A percentile compares a stretch with the other conserved stretches of the same genome.
phyloP scores from a whole-genome alignment of 2,329 filamentous ascomycete species.

The Coleophoma crateriformis region DNA sequence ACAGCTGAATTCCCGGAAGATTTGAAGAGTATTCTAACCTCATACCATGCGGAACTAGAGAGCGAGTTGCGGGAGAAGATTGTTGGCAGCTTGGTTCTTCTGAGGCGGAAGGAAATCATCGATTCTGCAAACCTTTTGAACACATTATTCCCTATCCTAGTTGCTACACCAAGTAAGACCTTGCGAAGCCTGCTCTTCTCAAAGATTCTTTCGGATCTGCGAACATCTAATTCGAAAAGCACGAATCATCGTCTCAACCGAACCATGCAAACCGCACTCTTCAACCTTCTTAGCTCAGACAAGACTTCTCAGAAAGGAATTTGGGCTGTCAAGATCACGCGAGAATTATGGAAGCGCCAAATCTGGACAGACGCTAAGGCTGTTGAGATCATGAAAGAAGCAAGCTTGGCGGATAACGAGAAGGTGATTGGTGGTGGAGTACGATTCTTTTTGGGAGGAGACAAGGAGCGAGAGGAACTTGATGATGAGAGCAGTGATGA shows the following conservation, averaged over 20 bases:
- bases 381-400: slow-evolving; percentile 98
- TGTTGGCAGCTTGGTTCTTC: slow-evolving; percentile 79
- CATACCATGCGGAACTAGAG: slow-evolving; percentile 79
- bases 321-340: slow-evolving; percentile 93
- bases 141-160: slow-evolving; percentile 88
- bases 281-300: slow-evolving; percentile 85
- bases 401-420: slow-evolving; percentile 80
- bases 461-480: slow-evolving; percentile 90
- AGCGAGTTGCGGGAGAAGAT: slow-evolving; percentile 89
- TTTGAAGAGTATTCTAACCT: slow-evolving; percentile 71
- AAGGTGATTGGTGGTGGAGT: slow-evolving; percentile 87
- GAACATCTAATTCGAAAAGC: slow-evolving; percentile 78
- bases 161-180: slow-evolving; percentile 87
- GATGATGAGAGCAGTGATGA: slow-evolving; percentile 87
- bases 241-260: slow-evolving; percentile 92
- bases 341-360: slow-evolving; percentile 94
- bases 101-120: slow-evolving; percentile 88
- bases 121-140: slow-evolving; percentile 80
- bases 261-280: slow-evolving; percentile 87
- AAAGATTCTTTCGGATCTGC: slow-evolving; percentile 88
- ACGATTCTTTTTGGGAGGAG: slow-evolving; percentile 91
- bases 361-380: slow-evolving; percentile 93
- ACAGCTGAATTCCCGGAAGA: slow-evolving; percentile 74
- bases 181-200: slow-evolving; percentile 77
- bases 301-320: slow-evolving; percentile 78